phyloP scores from a whole-genome alignment of 345 rosid genomes.

The Excoecaria cochinchinensis region DNA sequence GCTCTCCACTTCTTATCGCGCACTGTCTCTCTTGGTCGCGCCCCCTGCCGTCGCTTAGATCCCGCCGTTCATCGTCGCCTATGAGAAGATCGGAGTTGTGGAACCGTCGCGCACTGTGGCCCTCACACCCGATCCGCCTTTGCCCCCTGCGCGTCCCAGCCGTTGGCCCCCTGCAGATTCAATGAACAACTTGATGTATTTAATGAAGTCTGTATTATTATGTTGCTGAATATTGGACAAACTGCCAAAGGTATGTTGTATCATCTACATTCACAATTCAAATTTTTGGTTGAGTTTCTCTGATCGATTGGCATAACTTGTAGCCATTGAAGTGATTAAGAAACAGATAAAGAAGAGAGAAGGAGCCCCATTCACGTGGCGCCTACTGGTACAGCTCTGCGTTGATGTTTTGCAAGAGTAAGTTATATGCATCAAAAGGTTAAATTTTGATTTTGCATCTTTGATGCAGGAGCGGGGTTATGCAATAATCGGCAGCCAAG shows the following conservation, averaged over 20 bases:
- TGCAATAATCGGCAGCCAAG: conserved; percentile 42
- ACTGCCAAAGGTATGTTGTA: conserved; percentile 48
- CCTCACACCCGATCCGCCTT: too few species aligned
- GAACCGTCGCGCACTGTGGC: too few species aligned
- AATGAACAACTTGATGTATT: conserved; percentile 92
- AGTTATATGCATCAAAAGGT: neutral
- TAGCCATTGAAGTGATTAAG: conserved; percentile 60
- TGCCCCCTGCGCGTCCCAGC: too few species aligned
- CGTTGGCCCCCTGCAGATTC: too few species aligned
- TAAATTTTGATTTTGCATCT: neutral
- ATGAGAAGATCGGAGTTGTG: too few species aligned
- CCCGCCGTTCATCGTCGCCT: too few species aligned
- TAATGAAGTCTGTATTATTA: conserved; percentile 69
- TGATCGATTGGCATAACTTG: conserved; percentile 12
- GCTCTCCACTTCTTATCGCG: too few species aligned
- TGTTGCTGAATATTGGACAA: conserved; percentile 65
- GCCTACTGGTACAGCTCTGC: conserved; percentile 57
- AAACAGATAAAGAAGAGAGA: conserved; percentile 57
- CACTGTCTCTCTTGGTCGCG: too few species aligned
- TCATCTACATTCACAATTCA: neutral
- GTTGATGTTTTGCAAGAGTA: conserved; percentile 4
- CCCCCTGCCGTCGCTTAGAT: too few species aligned
- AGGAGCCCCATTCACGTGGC: conserved; percentile 79
- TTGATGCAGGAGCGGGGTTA: conserved; percentile 66
- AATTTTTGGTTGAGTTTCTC: conserved; percentile 2